Percentiles rank a stretch among this genome's conserved stretches.
These are phyloP conservation scores for Lithospermum erythrorhizon DNA, from an alignment of 257 asterid genomes.

Conservation along the genomic window DNA sequence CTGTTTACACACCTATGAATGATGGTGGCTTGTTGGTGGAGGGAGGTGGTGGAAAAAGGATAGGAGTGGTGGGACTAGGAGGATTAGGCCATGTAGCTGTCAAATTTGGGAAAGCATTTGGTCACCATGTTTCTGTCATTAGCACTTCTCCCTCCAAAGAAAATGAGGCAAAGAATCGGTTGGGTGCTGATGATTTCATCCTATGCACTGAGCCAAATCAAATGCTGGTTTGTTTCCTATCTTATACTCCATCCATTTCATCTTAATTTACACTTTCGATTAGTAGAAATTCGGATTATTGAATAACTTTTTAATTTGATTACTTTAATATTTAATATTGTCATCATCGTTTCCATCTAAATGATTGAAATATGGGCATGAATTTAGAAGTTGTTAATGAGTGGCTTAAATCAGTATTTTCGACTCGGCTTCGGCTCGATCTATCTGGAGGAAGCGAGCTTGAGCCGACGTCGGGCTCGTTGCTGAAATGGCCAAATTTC, in stretches of 20 bases:
- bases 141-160: slow-evolving; percentile 88
- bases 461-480: too few species aligned
- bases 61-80: slow-evolving; percentile 68
- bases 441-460: too few species aligned
- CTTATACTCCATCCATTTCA: not conserved
- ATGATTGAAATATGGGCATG: too few species aligned
- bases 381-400: too few species aligned
- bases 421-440: too few species aligned
- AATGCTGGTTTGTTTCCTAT: slow-evolving; percentile 46
- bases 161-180: slow-evolving; percentile 45
- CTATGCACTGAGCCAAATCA: slow-evolving; percentile 42
- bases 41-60: slow-evolving; percentile 26
- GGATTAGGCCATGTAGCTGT: slow-evolving; percentile 80
- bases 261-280: too few species aligned
- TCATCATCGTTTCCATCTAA: too few species aligned
- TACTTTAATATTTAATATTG: too few species aligned
- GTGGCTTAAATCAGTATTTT: too few species aligned
- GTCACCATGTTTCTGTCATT: slow-evolving; percentile 65
- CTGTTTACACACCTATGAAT: slow-evolving; percentile 59
- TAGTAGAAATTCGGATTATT: too few species aligned
- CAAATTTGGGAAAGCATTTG: slow-evolving; percentile 71
- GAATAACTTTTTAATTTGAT: too few species aligned
- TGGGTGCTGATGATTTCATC: slow-evolving; percentile 79
- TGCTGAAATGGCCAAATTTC: too few species aligned
- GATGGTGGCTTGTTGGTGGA: slow-evolving; percentile 38